phyloP scores from a whole-genome alignment of 164 flowering plant genomes.

The Liriodendron chinense region DNA sequence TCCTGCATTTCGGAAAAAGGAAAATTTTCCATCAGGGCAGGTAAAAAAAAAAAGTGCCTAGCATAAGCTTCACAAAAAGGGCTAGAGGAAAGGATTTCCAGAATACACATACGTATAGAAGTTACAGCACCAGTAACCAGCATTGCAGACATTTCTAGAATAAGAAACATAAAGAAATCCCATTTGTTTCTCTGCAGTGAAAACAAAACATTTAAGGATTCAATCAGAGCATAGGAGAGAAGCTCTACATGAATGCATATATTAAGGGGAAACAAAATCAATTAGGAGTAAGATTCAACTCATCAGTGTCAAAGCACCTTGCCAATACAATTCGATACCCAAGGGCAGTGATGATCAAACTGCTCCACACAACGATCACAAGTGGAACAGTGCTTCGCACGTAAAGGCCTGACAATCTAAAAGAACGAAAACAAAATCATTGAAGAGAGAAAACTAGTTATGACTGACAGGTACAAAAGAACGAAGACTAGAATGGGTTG shows the following conservation, averaged over 20 bases:
- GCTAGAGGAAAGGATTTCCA: conserved; percentile 4
- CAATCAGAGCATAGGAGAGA: conserved; percentile 2
- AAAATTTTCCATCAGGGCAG: background rate
- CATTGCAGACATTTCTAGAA: conserved; percentile 84
- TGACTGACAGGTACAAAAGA: background rate
- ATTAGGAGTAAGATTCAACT: background rate
- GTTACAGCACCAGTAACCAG: conserved; percentile 70
- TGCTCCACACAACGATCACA: conserved; percentile 98
- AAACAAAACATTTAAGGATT: conserved; percentile 9
- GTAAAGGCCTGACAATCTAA: conserved; percentile 94
- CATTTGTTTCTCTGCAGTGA: conserved; percentile 83
- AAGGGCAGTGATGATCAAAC: conserved; percentile 99
- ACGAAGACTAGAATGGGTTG: conserved; percentile 2
- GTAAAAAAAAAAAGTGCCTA: background rate
- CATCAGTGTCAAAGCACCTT: conserved; percentile 48
- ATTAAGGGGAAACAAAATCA: background rate
- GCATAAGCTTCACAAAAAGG: background rate
- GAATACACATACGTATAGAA: conserved; percentile 54
- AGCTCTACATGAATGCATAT: background rate
- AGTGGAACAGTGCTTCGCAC: conserved; percentile 95
- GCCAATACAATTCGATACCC: conserved; percentile 98
- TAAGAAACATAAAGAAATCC: conserved; percentile 87
- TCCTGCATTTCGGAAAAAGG: conserved; percentile 41
- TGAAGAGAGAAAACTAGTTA: background rate
- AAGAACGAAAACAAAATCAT: conserved; percentile 8